Percentiles rank a stretch among this genome's conserved stretches.
phyloP scores from a whole-genome alignment of 2,329 filamentous ascomycete genomes.

The Venturia effusa region DNA sequence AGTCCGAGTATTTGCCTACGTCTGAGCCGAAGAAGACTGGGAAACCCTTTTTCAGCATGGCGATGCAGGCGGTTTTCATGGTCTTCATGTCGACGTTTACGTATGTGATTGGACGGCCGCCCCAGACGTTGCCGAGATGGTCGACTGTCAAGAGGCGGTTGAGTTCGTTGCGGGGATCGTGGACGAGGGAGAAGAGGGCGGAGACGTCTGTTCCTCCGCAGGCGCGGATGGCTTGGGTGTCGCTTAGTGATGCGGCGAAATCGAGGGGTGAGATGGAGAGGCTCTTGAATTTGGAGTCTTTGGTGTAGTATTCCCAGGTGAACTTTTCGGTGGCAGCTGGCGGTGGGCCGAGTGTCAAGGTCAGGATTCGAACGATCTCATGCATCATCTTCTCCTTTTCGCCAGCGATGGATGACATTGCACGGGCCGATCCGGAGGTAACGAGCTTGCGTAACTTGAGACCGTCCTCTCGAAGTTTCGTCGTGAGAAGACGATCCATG shows the following conservation, averaged over 20 bases:
- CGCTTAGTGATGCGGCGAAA: constrained; percentile 60
- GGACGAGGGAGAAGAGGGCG: constrained; percentile 67
- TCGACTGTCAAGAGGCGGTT: constrained; percentile 64
- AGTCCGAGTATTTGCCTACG: constrained; percentile 72
- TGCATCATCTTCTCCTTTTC: constrained; percentile 66
- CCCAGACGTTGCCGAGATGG: constrained; percentile 70
- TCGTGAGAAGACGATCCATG: constrained; percentile 67
- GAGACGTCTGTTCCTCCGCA: constrained; percentile 50
- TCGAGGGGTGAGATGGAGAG: constrained; percentile 55
- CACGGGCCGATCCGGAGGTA: constrained; percentile 21
- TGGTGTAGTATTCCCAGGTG: constrained; percentile 70
- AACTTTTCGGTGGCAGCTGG: constrained; percentile 60
- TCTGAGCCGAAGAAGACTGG: constrained; percentile 86
- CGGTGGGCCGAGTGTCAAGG: constrained; percentile 69
- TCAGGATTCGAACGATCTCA: constrained; percentile 73
- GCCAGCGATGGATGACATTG: constrained; percentile 25
- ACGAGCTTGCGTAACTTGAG: constrained; percentile 56
- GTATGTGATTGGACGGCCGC: constrained; percentile 65
- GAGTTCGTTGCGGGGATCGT: constrained; percentile 72
- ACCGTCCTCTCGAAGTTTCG: constrained; percentile 77
- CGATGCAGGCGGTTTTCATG: constrained; percentile 63
- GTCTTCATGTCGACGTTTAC: constrained; percentile 67
- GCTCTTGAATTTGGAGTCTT: constrained; percentile 50
- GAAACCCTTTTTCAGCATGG: constrained; percentile 66
- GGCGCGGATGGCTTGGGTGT: constrained; percentile 45